Percentiles rank a stretch among this genome's conserved stretches.
Conservation (phyloP, 495 filamentous ascomycete genomes). For the Amorphotheca resinae region DNA sequence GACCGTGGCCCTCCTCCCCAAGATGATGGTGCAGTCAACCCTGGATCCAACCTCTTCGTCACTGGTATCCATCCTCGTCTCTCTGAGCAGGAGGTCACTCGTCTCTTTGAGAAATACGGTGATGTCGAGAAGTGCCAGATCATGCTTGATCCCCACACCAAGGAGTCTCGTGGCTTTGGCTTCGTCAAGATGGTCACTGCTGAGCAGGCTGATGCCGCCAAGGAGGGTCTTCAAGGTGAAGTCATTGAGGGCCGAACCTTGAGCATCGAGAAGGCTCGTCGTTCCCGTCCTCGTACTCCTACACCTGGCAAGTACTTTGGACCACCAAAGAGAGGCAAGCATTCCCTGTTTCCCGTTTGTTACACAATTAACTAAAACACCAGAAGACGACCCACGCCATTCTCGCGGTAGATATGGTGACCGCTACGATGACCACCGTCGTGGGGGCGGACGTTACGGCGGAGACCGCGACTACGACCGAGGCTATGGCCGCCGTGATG, state of each 20-base stretch:
- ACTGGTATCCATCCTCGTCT: conserved; percentile 95
- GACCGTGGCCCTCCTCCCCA: conserved; percentile 39
- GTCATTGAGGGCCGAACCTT: conserved; percentile 89
- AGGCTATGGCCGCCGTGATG: conserved; percentile 23
- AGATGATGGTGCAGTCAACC: conserved; percentile 72
- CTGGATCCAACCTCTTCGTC: conserved; percentile 96
- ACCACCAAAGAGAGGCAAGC: conserved; percentile 90
- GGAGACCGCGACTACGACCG: conserved; percentile 25
- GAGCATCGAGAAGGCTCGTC: conserved; percentile 97
- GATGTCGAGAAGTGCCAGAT: conserved; percentile 98
- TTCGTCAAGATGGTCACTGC: conserved; percentile 97
- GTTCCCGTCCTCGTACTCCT: conserved; percentile 84
- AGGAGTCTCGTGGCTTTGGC: conserved; percentile 96
- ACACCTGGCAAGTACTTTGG: conserved; percentile 99
- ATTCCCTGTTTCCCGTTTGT: conserved; percentile 9
- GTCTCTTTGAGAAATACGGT: conserved; percentile 96
- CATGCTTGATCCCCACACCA: conserved; percentile 96
- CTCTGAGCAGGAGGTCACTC: conserved; percentile 78
- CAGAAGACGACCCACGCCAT: conserved; percentile 46
- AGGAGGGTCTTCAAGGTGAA: conserved; percentile 91
- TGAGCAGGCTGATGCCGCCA: conserved; percentile 90
- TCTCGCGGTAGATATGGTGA: conserved; percentile 32
- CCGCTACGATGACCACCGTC: conserved; percentile 41
- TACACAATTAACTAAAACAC: conserved; percentile 22
- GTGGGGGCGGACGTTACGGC: conserved; percentile 16